Conservation (phyloP, 352 stramenopile genomes). For the Paralagenidium karlingii region DNA sequence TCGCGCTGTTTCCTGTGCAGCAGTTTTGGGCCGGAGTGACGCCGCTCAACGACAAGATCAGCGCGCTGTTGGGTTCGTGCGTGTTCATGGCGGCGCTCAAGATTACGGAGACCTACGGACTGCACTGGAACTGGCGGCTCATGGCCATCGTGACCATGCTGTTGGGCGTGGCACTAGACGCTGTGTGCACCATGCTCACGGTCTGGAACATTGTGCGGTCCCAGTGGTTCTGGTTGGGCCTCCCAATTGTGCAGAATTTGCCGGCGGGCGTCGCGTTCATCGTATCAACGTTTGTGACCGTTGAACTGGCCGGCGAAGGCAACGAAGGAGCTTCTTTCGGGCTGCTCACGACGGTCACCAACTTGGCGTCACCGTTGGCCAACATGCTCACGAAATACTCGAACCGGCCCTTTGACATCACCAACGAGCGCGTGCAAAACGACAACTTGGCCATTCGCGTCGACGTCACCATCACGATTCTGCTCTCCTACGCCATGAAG, state of each 20-base stretch:
- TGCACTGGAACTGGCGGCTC: slow-evolving; percentile 31
- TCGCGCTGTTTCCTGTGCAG: slow-evolving; percentile 27
- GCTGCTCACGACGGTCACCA: slow-evolving; percentile 10
- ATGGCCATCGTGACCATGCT: slow-evolving; percentile 4
- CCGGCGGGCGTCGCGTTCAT: slow-evolving; percentile 5
- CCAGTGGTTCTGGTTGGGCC: slow-evolving; percentile 1
- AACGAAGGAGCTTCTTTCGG: slow-evolving; percentile 12
- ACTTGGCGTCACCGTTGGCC: slow-evolving; percentile 5
- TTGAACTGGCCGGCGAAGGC: slow-evolving; percentile 9
- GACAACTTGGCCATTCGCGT: slow-evolving; percentile 10
- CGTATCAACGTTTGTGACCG: slow-evolving; percentile 14
- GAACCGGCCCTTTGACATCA: slow-evolving; percentile 3
- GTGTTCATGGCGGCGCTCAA: slow-evolving; percentile 48
- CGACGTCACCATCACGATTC: slow-evolving; percentile 16
- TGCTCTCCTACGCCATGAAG: slow-evolving; percentile 10
- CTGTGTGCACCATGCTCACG: background rate
- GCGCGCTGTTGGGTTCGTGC: slow-evolving; percentile 28
- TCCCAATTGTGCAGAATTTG: background rate
- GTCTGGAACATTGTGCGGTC: background rate
- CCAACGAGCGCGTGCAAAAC: slow-evolving; percentile 2
- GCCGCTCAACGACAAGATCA: slow-evolving; percentile 30
- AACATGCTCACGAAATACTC: slow-evolving; percentile 7
- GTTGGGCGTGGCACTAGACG: background rate
- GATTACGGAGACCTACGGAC: slow-evolving; percentile 33
- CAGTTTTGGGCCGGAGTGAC: slow-evolving; percentile 41